Conservation (phyloP, 2,329 filamentous ascomycete species). For the Penicillium sp. region DNA sequence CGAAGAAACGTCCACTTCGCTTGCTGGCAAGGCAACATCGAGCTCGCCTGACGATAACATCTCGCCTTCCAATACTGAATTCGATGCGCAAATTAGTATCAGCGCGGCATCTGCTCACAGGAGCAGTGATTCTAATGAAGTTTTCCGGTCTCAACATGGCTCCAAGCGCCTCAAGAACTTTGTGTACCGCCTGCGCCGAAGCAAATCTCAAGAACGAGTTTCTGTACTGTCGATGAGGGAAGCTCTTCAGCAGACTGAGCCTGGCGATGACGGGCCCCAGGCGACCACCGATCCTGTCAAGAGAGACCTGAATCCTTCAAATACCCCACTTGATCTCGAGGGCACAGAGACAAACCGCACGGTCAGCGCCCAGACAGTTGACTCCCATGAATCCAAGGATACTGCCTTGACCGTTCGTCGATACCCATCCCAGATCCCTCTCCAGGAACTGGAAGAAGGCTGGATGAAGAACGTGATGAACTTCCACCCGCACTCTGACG, state of each 20-base stretch:
- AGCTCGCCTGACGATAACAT: not conserved
- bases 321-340: conserved; percentile 1
- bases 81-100: not conserved
- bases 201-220: conserved; percentile 8
- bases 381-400: conserved; percentile 33
- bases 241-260: not conserved
- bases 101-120: not conserved
- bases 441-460: conserved; percentile 11
- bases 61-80: not conserved
- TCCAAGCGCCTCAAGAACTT: conserved; percentile 12
- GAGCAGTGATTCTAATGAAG: not conserved
- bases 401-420: conserved; percentile 34
- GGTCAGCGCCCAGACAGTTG: conserved; percentile 31
- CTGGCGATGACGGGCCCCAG: not conserved
- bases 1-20: not conserved
- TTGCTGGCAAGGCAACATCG: not conserved
- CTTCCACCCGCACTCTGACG: not conserved
- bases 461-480: conserved; percentile 9
- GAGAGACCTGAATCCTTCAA: not conserved
- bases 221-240: conserved; percentile 3
- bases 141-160: conserved; percentile 8
- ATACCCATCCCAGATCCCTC: conserved; percentile 31
- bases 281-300: conserved; percentile 6
- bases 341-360: conserved; percentile 23
- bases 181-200: conserved; percentile 10